Conservation (phyloP, 1,284 basidiomycete genomes). For the Marasmius fiardii region DNA sequence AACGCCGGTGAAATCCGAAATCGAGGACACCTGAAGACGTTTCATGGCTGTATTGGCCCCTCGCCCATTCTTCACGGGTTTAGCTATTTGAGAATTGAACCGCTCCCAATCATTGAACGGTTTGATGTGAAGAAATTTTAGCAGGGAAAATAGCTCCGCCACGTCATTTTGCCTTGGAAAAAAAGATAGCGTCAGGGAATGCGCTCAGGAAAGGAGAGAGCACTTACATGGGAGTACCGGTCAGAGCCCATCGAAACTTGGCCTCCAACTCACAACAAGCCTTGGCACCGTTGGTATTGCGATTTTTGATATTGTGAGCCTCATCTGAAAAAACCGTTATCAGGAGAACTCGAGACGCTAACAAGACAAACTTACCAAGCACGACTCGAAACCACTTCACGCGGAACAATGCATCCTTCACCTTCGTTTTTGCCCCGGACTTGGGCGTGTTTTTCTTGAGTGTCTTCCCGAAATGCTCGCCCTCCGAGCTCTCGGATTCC, state of each 20-base stretch:
- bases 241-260: slow-evolving; percentile 88
- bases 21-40: slow-evolving; percentile 61
- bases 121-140: slow-evolving; percentile 84
- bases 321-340: slow-evolving; percentile 61
- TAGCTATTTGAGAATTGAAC: slow-evolving; percentile 79
- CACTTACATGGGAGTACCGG: slow-evolving; percentile 84
- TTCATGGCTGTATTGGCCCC: slow-evolving; percentile 76
- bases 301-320: slow-evolving; percentile 97
- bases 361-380: slow-evolving; percentile 51
- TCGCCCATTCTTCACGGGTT: slow-evolving; percentile 73
- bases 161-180: slow-evolving; percentile 75
- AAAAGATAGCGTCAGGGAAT: background rate
- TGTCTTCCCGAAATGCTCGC: slow-evolving; percentile 36
- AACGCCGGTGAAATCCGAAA: background rate
- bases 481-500: slow-evolving; percentile 36
- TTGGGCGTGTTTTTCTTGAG: slow-evolving; percentile 38
- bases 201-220: background rate
- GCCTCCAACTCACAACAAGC: slow-evolving; percentile 79
- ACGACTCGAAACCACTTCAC: slow-evolving; percentile 86
- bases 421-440: slow-evolving; percentile 27
- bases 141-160: slow-evolving; percentile 85
- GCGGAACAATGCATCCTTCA: slow-evolving; percentile 70
- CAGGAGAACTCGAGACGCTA: background rate
- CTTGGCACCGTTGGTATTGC: slow-evolving; percentile 76
- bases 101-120: slow-evolving; percentile 80